Conservation (phyloP, 352 stramenopile species). For the Paralagenidium karlingii region DNA sequence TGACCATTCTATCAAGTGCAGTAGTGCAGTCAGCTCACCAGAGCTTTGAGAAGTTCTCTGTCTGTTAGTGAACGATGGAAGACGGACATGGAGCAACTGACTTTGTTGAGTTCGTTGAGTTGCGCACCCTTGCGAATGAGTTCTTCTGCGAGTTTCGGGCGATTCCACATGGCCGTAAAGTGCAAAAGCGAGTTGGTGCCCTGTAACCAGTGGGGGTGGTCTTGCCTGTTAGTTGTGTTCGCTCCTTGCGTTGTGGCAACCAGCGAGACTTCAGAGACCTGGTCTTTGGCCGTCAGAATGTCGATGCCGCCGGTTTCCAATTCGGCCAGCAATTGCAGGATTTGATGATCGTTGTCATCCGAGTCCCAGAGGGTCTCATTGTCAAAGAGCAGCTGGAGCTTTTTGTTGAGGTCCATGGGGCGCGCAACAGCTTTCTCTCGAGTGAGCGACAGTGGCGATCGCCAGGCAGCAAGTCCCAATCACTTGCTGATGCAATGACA, state of each 20-base stretch:
- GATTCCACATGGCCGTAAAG: constrained; percentile 34
- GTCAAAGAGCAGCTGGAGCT: constrained; percentile 33
- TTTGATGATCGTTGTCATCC: constrained; percentile 32
- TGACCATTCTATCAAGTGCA: constrained; percentile 13
- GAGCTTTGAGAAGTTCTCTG: no score
- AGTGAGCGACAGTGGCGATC: no score
- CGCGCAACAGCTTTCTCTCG: no score
- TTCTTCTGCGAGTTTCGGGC: constrained; percentile 27
- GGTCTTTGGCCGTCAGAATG: constrained; percentile 15
- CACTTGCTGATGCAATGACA: no score
- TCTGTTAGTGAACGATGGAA: no score
- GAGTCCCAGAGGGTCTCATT: constrained; percentile 45
- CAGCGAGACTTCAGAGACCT: constrained; percentile 5
- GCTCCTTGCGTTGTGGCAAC: neutral
- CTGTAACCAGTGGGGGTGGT: neutral
- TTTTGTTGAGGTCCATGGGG: no score
- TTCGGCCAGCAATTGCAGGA: constrained; percentile 23
- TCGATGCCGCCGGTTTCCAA: constrained; percentile 12
- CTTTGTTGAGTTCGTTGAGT: constrained; percentile 30
- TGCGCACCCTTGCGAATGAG: constrained; percentile 23
- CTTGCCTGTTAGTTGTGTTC: neutral
- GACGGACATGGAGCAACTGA: no score
- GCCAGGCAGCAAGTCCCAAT: no score
- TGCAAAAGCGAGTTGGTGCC: constrained; percentile 46
- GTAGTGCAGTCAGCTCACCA: no score